Evolutionary conservation across 139 green algal species (phyloP).

Genomic region (Chlorella sp.): DNA sequence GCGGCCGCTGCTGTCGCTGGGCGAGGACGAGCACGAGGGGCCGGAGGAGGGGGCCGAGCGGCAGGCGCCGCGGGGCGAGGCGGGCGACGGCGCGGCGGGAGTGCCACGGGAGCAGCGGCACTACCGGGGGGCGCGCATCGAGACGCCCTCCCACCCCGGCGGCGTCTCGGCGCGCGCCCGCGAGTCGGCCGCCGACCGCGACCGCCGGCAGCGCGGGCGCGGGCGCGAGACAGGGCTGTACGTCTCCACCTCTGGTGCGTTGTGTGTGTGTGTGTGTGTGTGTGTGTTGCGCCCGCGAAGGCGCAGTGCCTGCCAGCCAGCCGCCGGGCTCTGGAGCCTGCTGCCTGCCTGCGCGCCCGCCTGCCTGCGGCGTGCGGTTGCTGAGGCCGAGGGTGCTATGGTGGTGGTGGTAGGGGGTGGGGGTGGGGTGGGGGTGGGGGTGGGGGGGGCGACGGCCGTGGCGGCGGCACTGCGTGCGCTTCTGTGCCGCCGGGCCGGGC

Average conservation of each 20-base stretch:
- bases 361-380: no score
- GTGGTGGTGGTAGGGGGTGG: no score
- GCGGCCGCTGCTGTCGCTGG: slow-evolving; percentile 17
- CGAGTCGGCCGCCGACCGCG: slow-evolving; percentile 32
- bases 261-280: no score
- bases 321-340: no score
- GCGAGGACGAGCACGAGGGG: background rate
- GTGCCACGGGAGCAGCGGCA: slow-evolving; percentile 36
- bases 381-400: no score
- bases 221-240: slow-evolving; percentile 21
- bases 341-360: no score
- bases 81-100: background rate
- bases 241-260: slow-evolving; percentile 21
- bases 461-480: no score
- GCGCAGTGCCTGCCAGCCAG: no score
- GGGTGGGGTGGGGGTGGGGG: no score
- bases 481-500: no score
- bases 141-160: slow-evolving; percentile 84
- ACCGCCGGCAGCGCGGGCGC: slow-evolving; percentile 35
- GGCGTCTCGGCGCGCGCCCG: slow-evolving; percentile 32
- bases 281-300: no score
- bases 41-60: background rate
- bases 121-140: slow-evolving; percentile 69
- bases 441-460: no score
- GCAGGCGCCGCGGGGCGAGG: background rate